Evolutionary conservation across 225 moss, liverwort and hornwort genomes (phyloP).

Genomic region (Lunularia cruciata): DNA sequence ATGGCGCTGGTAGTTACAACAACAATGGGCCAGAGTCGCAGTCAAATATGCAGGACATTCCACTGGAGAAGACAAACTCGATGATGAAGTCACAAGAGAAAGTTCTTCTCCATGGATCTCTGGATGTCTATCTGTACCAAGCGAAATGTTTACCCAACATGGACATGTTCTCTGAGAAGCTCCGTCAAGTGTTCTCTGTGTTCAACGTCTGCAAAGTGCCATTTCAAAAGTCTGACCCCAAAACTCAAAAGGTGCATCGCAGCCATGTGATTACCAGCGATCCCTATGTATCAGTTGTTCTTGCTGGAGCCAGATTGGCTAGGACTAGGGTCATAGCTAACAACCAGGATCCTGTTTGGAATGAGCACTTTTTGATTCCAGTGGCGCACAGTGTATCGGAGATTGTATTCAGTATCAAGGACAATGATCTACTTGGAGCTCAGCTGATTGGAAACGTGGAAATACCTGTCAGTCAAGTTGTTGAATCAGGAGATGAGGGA

Average conservation of each 20-base stretch:
- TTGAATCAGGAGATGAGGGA: slow-evolving; percentile 45
- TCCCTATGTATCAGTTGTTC: slow-evolving; percentile 82
- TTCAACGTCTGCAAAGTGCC: slow-evolving; percentile 59
- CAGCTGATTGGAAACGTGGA: slow-evolving; percentile 87
- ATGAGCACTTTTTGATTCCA: slow-evolving; percentile 76
- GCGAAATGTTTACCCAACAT: slow-evolving; percentile 82
- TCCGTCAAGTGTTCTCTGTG: slow-evolving; percentile 58
- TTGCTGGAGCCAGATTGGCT: slow-evolving; percentile 75
- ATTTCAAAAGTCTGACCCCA: slow-evolving; percentile 48
- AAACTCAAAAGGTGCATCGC: slow-evolving; percentile 39
- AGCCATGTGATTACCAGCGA: slow-evolving; percentile 80
- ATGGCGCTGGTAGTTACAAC: not conserved
- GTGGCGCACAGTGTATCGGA: slow-evolving; percentile 70
- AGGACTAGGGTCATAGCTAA: slow-evolving; percentile 85
- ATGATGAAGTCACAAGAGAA: slow-evolving; percentile 37
- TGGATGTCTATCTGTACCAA: slow-evolving; percentile 61
- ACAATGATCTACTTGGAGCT: slow-evolving; percentile 88
- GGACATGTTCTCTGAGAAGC: slow-evolving; percentile 83
- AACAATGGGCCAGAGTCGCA: slow-evolving; percentile 16
- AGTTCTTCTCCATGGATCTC: slow-evolving; percentile 69
- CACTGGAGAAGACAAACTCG: slow-evolving; percentile 29
- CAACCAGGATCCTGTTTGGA: slow-evolving; percentile 69
- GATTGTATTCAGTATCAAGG: slow-evolving; percentile 72
- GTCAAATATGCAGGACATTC: slow-evolving; percentile 22
- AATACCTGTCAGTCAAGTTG: slow-evolving; percentile 49